Conservation (phyloP, 345 rosid species). For the Passiflora organensis region DNA sequence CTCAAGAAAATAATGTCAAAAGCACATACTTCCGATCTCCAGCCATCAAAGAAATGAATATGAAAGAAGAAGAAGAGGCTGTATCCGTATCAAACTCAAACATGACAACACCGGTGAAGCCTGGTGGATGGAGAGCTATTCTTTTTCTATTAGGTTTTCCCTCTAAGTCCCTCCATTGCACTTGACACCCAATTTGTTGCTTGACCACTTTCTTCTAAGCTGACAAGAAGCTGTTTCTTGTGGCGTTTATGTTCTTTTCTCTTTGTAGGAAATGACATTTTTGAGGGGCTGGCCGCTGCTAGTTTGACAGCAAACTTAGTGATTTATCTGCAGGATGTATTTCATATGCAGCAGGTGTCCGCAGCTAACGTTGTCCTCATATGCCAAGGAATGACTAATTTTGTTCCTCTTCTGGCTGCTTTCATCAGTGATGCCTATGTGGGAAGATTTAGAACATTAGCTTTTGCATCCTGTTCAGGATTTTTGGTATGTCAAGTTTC, state of each 20-base stretch:
- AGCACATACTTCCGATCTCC: too few species aligned
- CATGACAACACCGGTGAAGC: conserved; percentile 25
- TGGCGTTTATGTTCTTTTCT: background rate
- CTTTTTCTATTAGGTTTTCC: conserved; percentile 58
- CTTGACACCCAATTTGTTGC: background rate
- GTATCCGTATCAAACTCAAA: too few species aligned
- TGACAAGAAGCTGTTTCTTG: background rate
- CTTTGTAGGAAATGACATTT: conserved; percentile 42
- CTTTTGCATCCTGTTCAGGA: conserved; percentile 20
- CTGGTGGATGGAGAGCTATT: conserved; percentile 85
- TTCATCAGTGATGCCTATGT: conserved; percentile 23
- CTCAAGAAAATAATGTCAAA: too few species aligned
- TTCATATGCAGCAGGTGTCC: conserved; percentile 32
- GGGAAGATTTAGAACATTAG: conserved; percentile 24
- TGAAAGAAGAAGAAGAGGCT: too few species aligned
- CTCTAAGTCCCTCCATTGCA: too few species aligned
- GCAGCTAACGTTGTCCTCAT: conserved; percentile 27
- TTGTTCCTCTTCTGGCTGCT: conserved; percentile 34
- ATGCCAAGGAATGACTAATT: conserved; percentile 36
- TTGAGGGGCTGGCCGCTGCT: conserved; percentile 39
- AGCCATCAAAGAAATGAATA: too few species aligned
- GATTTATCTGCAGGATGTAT: conserved; percentile 27
- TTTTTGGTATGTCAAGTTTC: conserved; percentile 38
- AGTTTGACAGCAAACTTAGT: conserved; percentile 38
- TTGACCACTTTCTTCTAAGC: background rate